Base-by-base conservation (phyloP, 2,329 filamentous ascomycete species). In the Metarhizium humberi region DNA sequence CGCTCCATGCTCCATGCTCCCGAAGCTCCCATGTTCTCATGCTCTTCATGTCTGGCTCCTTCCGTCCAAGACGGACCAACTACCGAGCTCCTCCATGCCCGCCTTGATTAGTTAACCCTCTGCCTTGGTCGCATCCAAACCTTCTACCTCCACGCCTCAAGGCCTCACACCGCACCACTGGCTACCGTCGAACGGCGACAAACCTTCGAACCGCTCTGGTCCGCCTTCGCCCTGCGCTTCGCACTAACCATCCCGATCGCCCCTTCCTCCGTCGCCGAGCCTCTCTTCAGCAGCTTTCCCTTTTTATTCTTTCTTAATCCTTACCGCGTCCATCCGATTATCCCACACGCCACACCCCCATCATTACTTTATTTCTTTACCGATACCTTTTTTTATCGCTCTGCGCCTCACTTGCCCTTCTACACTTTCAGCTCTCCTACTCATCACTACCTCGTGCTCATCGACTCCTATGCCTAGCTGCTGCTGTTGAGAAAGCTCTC, bases 401-500 rank as follows among this genome's bases (percentile, higher is more conserved):
- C 1, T 13, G 25, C 20, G 30, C 25, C n/a, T 53, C 32, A 46
- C 14, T 49, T 8, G 16, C 47, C 20, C 8, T 47, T 47, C 51
- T 8, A 36, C 20, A 36, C 54, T n/a, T 46, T 14, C 40, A 25
- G 36, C 16, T 45, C 30, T 55, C 50, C 36, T 49, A 29, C 43
- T 52, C 45, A 11, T 20, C 34, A 25, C 34, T 30, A 55, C 48
- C 56, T 57, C 54, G 45, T 48, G 25, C 45, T 16, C 45, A 48
- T 48, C 52, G 54, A 53, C 51, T 50, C 45, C 20, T 30, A 55
- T 55, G 54, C 56, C 56, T 53, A 51, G 36, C 48, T 57, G 56
- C 56, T 57, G 54, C 56, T 57, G 56, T 56, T 53, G 56, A 57
- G 56, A 56, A 52, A 53, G 56, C 56, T 56, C 49, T 32, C 38